These are phyloP conservation scores for Omphalea diandra DNA, from an alignment of 441 rosid species.

Conservation along the genomic window DNA sequence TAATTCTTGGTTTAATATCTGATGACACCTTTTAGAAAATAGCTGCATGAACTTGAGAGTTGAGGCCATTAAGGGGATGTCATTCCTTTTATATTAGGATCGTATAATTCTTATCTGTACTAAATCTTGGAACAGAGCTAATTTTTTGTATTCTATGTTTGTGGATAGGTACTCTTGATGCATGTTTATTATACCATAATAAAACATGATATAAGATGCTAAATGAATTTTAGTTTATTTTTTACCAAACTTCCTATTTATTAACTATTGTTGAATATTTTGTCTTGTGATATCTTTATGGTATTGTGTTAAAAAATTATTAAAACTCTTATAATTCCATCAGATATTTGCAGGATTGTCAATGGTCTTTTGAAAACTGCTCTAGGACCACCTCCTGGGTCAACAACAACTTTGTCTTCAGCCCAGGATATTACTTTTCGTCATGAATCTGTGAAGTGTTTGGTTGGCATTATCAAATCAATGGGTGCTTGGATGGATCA, in stretches of 20 bases:
- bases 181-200: not conserved
- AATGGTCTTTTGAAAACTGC: constrained; percentile 98
- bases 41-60: too few relatives aligned
- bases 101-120: not conserved
- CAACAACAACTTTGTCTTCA: constrained; percentile 76
- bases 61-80: not conserved
- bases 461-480: constrained; percentile 81
- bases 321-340: constrained; percentile 91
- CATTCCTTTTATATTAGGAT: constrained; percentile 4
- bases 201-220: not conserved
- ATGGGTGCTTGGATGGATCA: constrained; percentile 98
- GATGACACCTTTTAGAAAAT: not conserved
- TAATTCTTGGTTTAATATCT: not conserved
- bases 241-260: not conserved
- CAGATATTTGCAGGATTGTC: constrained; percentile 99
- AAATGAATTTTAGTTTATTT: too few relatives aligned
- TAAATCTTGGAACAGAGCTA: constrained; percentile 1
- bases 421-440: constrained; percentile 91
- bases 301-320: constrained; percentile 39
- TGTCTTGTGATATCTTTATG: constrained; percentile 1
- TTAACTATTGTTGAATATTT: not conserved
- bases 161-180: not conserved
- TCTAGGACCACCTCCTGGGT: constrained; percentile 95
- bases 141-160: constrained; percentile 8
- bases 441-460: constrained; percentile 96